A percentile compares a stretch with the other conserved stretches of the same genome.
These are phyloP conservation scores for Casuarina equisetifolia DNA, from an alignment of 306 rosid species.

Conservation along the genomic window DNA sequence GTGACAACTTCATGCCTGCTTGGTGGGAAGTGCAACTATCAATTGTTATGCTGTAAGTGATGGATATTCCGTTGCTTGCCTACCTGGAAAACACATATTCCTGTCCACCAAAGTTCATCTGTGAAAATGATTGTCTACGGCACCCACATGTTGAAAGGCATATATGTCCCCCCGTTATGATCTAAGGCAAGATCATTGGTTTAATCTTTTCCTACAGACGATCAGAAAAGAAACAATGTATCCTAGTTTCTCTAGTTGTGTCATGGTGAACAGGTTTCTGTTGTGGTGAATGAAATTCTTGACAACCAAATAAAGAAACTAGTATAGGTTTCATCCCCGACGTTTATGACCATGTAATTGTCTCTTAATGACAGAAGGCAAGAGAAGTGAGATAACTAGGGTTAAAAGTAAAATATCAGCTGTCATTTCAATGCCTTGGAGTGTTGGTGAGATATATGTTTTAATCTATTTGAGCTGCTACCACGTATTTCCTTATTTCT, in stretches of 20 bases:
- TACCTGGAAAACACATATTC: constrained; percentile 27
- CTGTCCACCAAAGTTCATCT: constrained; percentile 23
- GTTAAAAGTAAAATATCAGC: not conserved
- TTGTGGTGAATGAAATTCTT: not conserved
- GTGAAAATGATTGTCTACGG: not conserved
- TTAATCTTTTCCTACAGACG: not conserved
- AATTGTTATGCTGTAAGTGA: constrained; percentile 7
- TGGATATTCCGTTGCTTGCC: constrained; percentile 18
- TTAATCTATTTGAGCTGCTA: not conserved
- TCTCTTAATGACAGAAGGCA: not conserved
- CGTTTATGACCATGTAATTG: not conserved
- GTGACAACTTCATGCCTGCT: not conserved
- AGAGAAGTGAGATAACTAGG: not conserved
- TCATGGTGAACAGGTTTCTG: too few species aligned
- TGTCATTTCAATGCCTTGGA: not conserved
- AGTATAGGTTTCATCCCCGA: not conserved
- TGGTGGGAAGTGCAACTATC: not conserved
- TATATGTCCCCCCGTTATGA: not conserved
- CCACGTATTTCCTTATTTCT: not conserved
- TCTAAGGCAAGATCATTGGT: not conserved
- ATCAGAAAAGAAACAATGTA: not conserved
- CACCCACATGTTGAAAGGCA: not conserved
- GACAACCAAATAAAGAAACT: not conserved
- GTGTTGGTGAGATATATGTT: not conserved
- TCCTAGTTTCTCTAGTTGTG: not conserved